phyloP scores from a whole-genome alignment of 495 filamentous ascomycete species.

The Hypoxylon crocopeplum region DNA sequence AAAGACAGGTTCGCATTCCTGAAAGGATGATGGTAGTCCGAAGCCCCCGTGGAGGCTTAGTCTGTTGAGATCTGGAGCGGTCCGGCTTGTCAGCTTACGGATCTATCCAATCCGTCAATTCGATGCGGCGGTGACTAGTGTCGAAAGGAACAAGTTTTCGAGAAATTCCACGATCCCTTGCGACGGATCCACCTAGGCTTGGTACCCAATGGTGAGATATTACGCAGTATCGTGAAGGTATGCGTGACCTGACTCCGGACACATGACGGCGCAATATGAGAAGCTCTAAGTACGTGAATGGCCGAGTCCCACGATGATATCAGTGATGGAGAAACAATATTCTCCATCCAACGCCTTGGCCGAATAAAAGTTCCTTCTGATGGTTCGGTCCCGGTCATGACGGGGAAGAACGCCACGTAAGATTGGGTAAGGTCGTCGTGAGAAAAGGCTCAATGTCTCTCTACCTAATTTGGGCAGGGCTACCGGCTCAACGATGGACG shows the following conservation, averaged over 20 bases:
- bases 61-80: conserved; percentile 26
- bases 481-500: conserved; percentile 21
- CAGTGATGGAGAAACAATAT: conserved; percentile 18
- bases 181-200: conserved; percentile 23
- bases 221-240: conserved; percentile 18
- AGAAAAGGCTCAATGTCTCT: conserved; percentile 8
- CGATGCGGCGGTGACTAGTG: conserved; percentile 15
- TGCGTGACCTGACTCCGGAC: conserved; percentile 28
- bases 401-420: conserved; percentile 26
- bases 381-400: conserved; percentile 21
- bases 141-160: conserved; percentile 37
- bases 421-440: conserved; percentile 27
- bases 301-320: conserved; percentile 26
- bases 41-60: not conserved
- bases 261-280: conserved; percentile 35
- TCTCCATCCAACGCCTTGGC: conserved; percentile 28
- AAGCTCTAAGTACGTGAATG: conserved; percentile 26
- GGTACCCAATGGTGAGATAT: conserved; percentile 34
- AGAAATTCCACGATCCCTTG: conserved; percentile 35
- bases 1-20: conserved; percentile 18
- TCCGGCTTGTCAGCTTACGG: conserved; percentile 27
- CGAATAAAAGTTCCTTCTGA: conserved; percentile 4
- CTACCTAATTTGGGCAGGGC: conserved; percentile 16
- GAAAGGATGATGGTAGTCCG: not conserved
- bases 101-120: conserved; percentile 29